These are phyloP conservation scores for Ophiostoma perfectum DNA, from an alignment of 2,329 filamentous ascomycete genomes.

Conservation along the genomic window DNA sequence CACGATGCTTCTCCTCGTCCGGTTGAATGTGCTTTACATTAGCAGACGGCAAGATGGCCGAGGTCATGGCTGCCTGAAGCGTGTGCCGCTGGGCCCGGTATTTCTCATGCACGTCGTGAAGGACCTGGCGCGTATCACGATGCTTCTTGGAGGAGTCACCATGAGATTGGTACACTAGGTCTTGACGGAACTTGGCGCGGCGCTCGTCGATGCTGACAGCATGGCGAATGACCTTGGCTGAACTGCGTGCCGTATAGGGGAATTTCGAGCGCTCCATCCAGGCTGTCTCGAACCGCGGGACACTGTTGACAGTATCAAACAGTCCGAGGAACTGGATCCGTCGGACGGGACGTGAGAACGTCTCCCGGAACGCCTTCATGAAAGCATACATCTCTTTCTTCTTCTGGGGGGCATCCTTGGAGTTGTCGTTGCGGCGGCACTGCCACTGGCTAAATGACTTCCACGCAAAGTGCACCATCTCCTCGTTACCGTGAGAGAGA, in stretches of 20 bases:
- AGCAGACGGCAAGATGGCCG: not conserved
- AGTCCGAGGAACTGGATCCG: slow-evolving; percentile 71
- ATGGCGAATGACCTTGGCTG: slow-evolving; percentile 58
- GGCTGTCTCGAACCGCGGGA: slow-evolving; percentile 67
- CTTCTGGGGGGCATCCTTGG: slow-evolving; percentile 33
- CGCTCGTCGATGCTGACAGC: slow-evolving; percentile 67
- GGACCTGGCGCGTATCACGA: not conserved
- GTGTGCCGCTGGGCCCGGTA: not conserved
- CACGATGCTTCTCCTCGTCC: not conserved
- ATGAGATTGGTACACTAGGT: slow-evolving; percentile 55
- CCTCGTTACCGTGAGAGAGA: slow-evolving; percentile 75
- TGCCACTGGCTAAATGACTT: slow-evolving; percentile 74
- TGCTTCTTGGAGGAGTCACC: not conserved
- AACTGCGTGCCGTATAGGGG: slow-evolving; percentile 58
- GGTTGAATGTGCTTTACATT: not conserved
- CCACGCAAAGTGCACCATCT: slow-evolving; percentile 80
- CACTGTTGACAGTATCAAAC: slow-evolving; percentile 78
- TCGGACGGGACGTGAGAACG: slow-evolving; percentile 69
- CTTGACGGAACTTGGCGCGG: slow-evolving; percentile 65
- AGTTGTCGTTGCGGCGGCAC: slow-evolving; percentile 40
- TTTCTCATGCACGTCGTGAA: not conserved
- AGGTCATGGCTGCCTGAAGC: not conserved
- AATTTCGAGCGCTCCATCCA: slow-evolving; percentile 78
- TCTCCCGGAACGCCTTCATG: slow-evolving; percentile 75
- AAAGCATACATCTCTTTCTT: slow-evolving; percentile 63